A percentile compares a stretch with the other conserved stretches of the same genome.
Conservation (phyloP, 2,329 filamentous ascomycete genomes). For the Fusarium transvaalense region DNA sequence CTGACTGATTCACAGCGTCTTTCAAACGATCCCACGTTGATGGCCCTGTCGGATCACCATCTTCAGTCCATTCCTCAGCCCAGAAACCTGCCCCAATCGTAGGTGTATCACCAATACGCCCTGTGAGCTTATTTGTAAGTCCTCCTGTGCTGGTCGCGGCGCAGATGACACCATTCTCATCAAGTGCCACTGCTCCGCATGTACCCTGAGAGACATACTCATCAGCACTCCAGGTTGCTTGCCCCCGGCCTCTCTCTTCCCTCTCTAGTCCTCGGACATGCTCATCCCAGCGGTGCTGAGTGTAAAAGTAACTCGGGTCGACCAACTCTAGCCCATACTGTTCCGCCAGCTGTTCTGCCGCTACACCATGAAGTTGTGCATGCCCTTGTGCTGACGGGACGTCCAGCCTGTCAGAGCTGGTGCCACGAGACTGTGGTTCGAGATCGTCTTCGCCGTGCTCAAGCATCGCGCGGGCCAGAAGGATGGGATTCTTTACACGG, state of each 20-base stretch:
- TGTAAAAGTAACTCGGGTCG: slow-evolving; percentile 80
- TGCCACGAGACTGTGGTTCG: slow-evolving; percentile 49
- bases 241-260: slow-evolving; percentile 57
- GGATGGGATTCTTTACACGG: slow-evolving; percentile 83
- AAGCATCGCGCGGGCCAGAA: slow-evolving; percentile 78
- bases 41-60: slow-evolving; percentile 51
- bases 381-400: slow-evolving; percentile 75
- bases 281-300: slow-evolving; percentile 81
- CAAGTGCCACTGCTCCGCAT: slow-evolving; percentile 84
- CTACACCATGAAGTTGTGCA: slow-evolving; percentile 74
- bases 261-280: slow-evolving; percentile 71
- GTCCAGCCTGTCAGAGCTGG: slow-evolving; percentile 48
- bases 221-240: slow-evolving; percentile 68
- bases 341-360: slow-evolving; percentile 76
- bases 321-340: slow-evolving; percentile 79
- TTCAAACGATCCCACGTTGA: slow-evolving; percentile 35
- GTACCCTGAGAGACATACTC: slow-evolving; percentile 86
- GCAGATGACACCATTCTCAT: slow-evolving; percentile 79
- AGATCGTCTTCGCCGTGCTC: slow-evolving; percentile 73
- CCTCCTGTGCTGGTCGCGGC: slow-evolving; percentile 78
- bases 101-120: slow-evolving; percentile 87
- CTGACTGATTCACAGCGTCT: slow-evolving; percentile 13
- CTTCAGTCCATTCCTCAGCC: slow-evolving; percentile 83
- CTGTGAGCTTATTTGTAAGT: slow-evolving; percentile 88
- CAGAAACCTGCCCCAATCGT: slow-evolving; percentile 88